A percentile compares a stretch with the other conserved stretches of the same genome.
Evolutionary conservation across 2,329 filamentous ascomycete species (phyloP).

Genomic region (Geoglossum cookeanum): DNA sequence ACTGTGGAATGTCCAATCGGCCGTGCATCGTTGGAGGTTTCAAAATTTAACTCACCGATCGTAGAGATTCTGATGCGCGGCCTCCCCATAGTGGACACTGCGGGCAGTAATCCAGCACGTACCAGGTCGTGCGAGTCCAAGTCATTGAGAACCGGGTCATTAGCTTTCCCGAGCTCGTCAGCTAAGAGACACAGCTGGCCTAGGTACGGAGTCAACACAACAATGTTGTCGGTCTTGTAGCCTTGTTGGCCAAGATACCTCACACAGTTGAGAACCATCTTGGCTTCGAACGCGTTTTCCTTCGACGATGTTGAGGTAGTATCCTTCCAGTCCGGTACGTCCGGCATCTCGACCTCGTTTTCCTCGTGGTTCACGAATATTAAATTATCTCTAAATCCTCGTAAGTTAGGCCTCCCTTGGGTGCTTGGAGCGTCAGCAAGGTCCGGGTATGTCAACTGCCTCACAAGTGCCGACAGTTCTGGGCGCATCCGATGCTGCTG

Average conservation of each 20-base stretch:
- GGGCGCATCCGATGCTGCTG: slow-evolving; percentile 58
- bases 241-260: slow-evolving; percentile 53
- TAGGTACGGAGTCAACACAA: slow-evolving; percentile 53
- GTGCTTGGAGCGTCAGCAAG: slow-evolving; percentile 31
- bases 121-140: slow-evolving; percentile 45
- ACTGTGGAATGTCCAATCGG: slow-evolving; percentile 22
- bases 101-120: slow-evolving; percentile 39
- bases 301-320: slow-evolving; percentile 23
- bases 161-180: slow-evolving; percentile 33
- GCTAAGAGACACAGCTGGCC: slow-evolving; percentile 43
- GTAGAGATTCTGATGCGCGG: slow-evolving; percentile 42
- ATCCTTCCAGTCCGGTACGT: neutral
- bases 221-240: slow-evolving; percentile 44
- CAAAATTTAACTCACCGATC: slow-evolving; percentile 33
- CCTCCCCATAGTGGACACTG: slow-evolving; percentile 31
- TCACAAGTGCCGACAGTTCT: slow-evolving; percentile 40
- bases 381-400: slow-evolving; percentile 36
- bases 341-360: slow-evolving; percentile 33
- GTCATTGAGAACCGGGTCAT: slow-evolving; percentile 49
- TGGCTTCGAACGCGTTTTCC: slow-evolving; percentile 45
- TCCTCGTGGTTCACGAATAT: slow-evolving; percentile 45
- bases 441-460: slow-evolving; percentile 20
- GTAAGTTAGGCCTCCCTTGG: slow-evolving; percentile 33
- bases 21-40: slow-evolving; percentile 49
- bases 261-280: slow-evolving; percentile 46